Percentiles rank a stretch among this genome's conserved stretches.
These are phyloP conservation scores for Pilasporangium apinafurcum DNA, from an alignment of 352 stramenopile species.

Conservation along the genomic window DNA sequence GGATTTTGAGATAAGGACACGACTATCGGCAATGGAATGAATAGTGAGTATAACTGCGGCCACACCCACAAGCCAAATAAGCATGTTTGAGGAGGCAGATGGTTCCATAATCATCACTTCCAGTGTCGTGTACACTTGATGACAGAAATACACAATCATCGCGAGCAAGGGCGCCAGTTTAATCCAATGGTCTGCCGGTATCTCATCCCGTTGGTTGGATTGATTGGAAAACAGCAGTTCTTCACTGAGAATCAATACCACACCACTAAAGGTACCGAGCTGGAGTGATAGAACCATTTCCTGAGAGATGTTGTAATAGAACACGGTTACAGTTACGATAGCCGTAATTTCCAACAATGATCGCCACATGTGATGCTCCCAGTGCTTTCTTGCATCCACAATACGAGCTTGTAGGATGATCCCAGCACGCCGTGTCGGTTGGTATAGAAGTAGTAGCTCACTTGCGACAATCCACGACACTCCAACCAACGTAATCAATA, in stretches of 20 bases:
- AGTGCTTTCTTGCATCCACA: conserved; percentile 60
- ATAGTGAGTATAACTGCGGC: conserved; percentile 37
- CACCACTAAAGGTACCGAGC: conserved; percentile 56
- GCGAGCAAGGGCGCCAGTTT: conserved; percentile 61
- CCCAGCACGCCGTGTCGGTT: conserved; percentile 43
- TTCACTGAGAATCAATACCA: conserved; percentile 44
- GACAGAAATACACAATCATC: conserved; percentile 57
- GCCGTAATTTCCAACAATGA: conserved; percentile 56
- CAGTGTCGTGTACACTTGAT: conserved; percentile 39
- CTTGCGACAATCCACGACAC: conserved; percentile 72
- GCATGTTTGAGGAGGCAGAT: conserved; percentile 24
- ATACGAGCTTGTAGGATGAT: conserved; percentile 69
- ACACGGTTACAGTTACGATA: conserved; percentile 44
- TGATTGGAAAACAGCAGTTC: conserved; percentile 33
- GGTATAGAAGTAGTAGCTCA: conserved; percentile 67
- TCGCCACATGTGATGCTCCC: conserved; percentile 44
- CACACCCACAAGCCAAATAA: conserved; percentile 42
- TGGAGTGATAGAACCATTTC: conserved; percentile 70
- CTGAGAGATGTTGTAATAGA: conserved; percentile 46
- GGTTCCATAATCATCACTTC: conserved; percentile 33
- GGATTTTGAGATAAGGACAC: conserved; percentile 28
- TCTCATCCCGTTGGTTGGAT: conserved; percentile 22
- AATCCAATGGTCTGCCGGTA: conserved; percentile 69
- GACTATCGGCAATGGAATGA: conserved; percentile 38
- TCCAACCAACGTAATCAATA: conserved; percentile 68